Conservation (phyloP, 2,329 filamentous ascomycete genomes). For the Fusarium duplospermum region DNA sequence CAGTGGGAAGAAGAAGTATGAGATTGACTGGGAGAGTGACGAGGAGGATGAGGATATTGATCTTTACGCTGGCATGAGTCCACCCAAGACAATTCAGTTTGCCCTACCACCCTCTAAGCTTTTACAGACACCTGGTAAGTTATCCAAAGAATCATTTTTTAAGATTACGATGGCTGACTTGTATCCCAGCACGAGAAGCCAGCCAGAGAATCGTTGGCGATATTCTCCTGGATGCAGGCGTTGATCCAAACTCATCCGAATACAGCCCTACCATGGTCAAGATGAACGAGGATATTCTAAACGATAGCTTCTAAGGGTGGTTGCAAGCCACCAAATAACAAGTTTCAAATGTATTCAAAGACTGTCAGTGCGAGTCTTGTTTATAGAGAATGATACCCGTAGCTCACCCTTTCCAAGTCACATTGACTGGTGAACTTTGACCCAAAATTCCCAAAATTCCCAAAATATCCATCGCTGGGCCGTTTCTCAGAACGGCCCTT, state of each 20-base stretch:
- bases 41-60: conserved; percentile 74
- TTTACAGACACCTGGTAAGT: conserved; percentile 81
- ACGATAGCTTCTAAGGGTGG: conserved; percentile 67
- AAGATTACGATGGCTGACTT: not conserved
- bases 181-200: conserved; percentile 74
- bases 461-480: not conserved
- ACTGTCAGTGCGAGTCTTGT: not conserved
- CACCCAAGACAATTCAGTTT: conserved; percentile 94
- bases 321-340: not conserved
- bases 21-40: conserved; percentile 81
- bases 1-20: conserved; percentile 56
- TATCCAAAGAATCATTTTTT: not conserved
- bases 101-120: conserved; percentile 81
- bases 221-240: conserved; percentile 80
- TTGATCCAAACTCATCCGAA: conserved; percentile 64
- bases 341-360: not conserved
- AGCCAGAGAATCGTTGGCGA: conserved; percentile 86
- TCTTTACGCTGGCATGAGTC: conserved; percentile 79
- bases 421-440: not conserved
- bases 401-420: not conserved
- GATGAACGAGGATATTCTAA: conserved; percentile 70
- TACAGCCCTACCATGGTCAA: conserved; percentile 75
- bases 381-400: conserved; percentile 22
- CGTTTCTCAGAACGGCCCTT: not conserved
- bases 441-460: not conserved